Percentiles rank a stretch among this genome's conserved stretches.
Evolutionary conservation across 2,329 filamentous ascomycete species (phyloP).

Genomic region (Mycogone perniciosa): DNA sequence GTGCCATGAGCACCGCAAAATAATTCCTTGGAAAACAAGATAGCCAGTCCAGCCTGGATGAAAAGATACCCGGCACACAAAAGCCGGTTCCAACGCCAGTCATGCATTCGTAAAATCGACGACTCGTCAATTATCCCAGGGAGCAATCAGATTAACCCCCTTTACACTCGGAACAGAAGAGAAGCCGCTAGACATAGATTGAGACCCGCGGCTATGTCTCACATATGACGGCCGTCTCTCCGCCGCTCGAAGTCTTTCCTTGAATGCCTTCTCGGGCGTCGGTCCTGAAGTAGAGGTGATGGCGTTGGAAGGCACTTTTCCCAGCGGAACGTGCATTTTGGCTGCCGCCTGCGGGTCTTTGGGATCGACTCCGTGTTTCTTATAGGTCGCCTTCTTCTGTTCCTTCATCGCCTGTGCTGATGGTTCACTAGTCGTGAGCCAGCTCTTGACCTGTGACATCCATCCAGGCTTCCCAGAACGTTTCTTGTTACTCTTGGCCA

Average conservation of each 20-base stretch:
- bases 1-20: not conserved
- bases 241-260: constrained; percentile 29
- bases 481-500: constrained; percentile 15
- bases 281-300: constrained; percentile 41
- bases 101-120: constrained; percentile 4
- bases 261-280: constrained; percentile 39
- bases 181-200: constrained; percentile 31
- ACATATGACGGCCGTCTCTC: constrained; percentile 24
- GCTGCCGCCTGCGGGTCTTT: constrained; percentile 38
- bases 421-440: constrained; percentile 44
- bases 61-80: not conserved
- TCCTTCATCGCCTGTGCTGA: constrained; percentile 43
- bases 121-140: constrained; percentile 24
- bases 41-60: not conserved
- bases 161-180: constrained; percentile 27
- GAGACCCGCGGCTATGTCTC: constrained; percentile 19
- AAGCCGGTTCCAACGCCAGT: not conserved
- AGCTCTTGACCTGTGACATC: constrained; percentile 40
- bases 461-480: constrained; percentile 30
- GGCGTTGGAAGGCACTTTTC: constrained; percentile 38
- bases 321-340: constrained; percentile 42
- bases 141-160: constrained; percentile 26
- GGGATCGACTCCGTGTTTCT: constrained; percentile 37
- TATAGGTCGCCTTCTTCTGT: constrained; percentile 37
- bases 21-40: not conserved